Percentiles rank a stretch among this genome's conserved stretches.
These are phyloP conservation scores for Nevesoporus exiguus DNA, from an alignment of 768 basidiomycete species.

Conservation along the genomic window DNA sequence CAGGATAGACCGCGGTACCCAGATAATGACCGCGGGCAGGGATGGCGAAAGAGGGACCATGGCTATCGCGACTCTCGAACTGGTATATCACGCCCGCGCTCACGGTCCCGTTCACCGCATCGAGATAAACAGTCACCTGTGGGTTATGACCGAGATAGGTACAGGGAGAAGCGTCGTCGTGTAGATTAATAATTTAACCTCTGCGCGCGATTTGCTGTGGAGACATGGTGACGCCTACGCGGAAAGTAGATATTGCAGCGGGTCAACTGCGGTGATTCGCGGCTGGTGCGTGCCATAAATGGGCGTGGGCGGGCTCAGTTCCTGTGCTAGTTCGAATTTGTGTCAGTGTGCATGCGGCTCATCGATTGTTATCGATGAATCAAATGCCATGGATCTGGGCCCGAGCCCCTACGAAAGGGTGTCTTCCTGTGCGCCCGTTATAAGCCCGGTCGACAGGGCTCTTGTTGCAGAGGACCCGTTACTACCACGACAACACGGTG, in stretches of 20 bases:
- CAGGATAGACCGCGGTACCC: slow-evolving; percentile 23
- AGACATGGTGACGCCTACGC: not conserved
- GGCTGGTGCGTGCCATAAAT: not conserved
- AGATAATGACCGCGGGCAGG: slow-evolving; percentile 22
- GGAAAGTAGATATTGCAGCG: not conserved
- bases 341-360: too few relatives aligned
- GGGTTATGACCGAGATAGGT: slow-evolving; percentile 34
- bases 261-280: not conserved
- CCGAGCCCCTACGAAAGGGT: not conserved
- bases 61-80: slow-evolving; percentile 17
- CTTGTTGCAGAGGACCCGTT: slow-evolving; percentile 4
- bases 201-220: slow-evolving; percentile 3
- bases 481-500: slow-evolving; percentile 17
- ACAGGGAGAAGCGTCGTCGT: slow-evolving; percentile 54
- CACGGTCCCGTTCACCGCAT: slow-evolving; percentile 35
- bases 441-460: slow-evolving; percentile 7
- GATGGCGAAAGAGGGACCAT: slow-evolving; percentile 16
- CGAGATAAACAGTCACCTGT: slow-evolving; percentile 21
- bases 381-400: not conserved
- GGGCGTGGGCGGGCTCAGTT: not conserved
- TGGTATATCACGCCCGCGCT: slow-evolving; percentile 23
- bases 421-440: slow-evolving; percentile 4
- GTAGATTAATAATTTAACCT: slow-evolving; percentile 39
- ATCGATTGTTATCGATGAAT: slow-evolving; percentile 21
- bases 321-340: not conserved